These are phyloP conservation scores for Aspergillus carbonarius DNA, from an alignment of 2,329 filamentous ascomycete genomes.

Conservation along the genomic window DNA sequence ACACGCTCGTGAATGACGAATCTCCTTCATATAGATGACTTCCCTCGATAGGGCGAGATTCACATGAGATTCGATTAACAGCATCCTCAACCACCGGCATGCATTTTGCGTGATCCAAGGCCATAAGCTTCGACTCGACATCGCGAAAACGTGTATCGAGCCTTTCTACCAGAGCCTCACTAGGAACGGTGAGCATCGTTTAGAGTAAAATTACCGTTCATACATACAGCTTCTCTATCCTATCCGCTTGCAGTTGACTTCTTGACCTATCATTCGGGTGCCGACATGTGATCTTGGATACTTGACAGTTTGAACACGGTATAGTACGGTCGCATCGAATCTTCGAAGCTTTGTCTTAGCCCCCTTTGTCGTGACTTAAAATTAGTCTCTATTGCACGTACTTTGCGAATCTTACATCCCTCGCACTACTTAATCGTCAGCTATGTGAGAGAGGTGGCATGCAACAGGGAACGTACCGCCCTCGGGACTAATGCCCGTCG, in stretches of 20 bases:
- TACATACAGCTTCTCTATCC: conserved; percentile 4
- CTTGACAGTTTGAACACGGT: conserved; percentile 5
- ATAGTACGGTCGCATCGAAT: conserved; percentile 6
- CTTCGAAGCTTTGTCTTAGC: neutral
- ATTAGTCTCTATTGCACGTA: neutral
- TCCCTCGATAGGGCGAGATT: neutral
- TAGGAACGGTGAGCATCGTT: neutral
- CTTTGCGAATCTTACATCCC: conserved; percentile 7
- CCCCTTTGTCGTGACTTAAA: neutral
- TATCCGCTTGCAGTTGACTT: neutral
- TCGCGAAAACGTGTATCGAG: neutral
- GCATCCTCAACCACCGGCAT: neutral
- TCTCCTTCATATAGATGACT: neutral
- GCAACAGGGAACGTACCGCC: neutral
- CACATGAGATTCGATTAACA: neutral
- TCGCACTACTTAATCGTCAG: neutral
- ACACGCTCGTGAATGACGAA: conserved; percentile 3
- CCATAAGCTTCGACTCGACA: conserved; percentile 1
- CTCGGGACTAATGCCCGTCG: neutral
- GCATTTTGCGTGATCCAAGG: neutral
- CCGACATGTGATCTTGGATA: conserved; percentile 4
- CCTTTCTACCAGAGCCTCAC: neutral
- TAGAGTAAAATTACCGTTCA: neutral
- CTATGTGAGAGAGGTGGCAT: neutral
- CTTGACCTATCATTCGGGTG: neutral